Evolutionary conservation across 371 early-diverging fungal species (phyloP), one percentile per base, ranked within the genome.

Genomic region (Lichtheimia corymbifera): DNA sequence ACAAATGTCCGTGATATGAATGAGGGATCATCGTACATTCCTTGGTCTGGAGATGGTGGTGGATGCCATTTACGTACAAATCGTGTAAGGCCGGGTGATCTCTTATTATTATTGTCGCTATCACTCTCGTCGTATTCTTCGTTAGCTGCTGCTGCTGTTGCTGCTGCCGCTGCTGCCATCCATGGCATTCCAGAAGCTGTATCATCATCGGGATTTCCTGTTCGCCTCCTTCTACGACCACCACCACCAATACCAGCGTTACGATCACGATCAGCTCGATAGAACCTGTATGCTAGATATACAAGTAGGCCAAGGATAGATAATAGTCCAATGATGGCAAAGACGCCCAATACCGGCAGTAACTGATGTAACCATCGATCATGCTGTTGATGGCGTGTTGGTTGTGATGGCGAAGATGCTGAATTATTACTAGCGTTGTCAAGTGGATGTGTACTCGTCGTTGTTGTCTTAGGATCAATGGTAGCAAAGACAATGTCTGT

Each of bases 301-400:
- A 55, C 42, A 5, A 76, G 61, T 24, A 66, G 27, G 5, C 45
- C 62, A 2, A 67, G 22, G 4, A 69, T 35, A 7, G 73, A 27
- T 6, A 74, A 40, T 9, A 77, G 28, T 0, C 78, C 78, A 40
- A 77, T 55, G 15, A 71, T 63, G n/a, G 78, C 78, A 67, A 77
- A 77, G 5, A 65, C 61, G 13, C 67, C 56, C 9, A 77, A 53
- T 2, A 67, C 59, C 14, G 77, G 77, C 15, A 77, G 55, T 42
- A 65, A 62, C 17, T 45, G 62, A 43, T 56, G 59, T 12, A 55
- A 24, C 15, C 18, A 64, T 54, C 40, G 42, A n/a, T 53, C 35
- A 65, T 59, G 27, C 6, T 12, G 45, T 30, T 24, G 40, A 20
- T 35, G 35, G 2, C 35, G 35, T 35, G 35, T 35, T 0, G 35